Percentiles rank a stretch among this genome's conserved stretches.
These are phyloP conservation scores for Vitis hybrid DNA, from an alignment of 177 flowering plant species.

Conservation along the genomic window DNA sequence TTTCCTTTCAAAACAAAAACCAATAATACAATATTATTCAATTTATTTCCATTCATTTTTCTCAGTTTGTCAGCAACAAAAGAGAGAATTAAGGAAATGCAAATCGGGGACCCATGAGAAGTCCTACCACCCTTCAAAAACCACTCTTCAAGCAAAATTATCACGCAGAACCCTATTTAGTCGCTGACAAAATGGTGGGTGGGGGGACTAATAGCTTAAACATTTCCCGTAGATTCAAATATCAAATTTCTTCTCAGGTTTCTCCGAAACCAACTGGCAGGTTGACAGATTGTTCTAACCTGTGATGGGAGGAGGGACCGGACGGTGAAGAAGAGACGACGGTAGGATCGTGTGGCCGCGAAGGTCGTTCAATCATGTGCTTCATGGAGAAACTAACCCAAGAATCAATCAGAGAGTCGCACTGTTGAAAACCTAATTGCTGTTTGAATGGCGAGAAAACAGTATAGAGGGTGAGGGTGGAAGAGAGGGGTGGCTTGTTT, in stretches of 20 bases:
- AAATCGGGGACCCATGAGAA: not conserved
- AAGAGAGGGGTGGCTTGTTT: not conserved
- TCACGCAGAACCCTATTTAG: too few species aligned
- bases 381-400: not conserved
- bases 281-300: not conserved
- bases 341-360: slow-evolving; percentile 2
- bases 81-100: too few species aligned
- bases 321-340: slow-evolving; percentile 5
- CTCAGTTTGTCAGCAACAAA: too few species aligned
- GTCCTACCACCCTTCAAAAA: not conserved
- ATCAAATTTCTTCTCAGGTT: too few species aligned
- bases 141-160: too few species aligned
- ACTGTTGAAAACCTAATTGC: not conserved
- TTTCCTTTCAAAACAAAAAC: too few species aligned
- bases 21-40: too few species aligned
- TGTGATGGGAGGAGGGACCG: slow-evolving; percentile 6
- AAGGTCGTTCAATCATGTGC: not conserved
- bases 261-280: not conserved
- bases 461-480: too few species aligned
- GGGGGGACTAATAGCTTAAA: not conserved
- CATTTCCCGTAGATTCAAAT: not conserved
- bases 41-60: too few species aligned
- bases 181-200: too few species aligned
- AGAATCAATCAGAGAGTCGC: not conserved
- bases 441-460: not conserved